Base-by-base conservation (phyloP, 371 early-diverging fungal genomes). In the Coemansia sp. region DNA sequence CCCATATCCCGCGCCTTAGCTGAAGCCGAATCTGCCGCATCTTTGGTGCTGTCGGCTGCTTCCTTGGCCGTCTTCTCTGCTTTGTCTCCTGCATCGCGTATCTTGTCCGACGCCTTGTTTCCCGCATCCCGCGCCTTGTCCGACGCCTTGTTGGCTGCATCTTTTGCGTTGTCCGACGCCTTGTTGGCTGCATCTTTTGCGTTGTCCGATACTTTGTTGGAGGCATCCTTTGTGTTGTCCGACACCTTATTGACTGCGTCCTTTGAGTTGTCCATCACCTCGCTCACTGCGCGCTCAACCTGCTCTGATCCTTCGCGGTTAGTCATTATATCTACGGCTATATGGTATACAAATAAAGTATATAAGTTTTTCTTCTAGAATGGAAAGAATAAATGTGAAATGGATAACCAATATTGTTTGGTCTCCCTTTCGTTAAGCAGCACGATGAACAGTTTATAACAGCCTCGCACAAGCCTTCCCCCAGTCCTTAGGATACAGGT, bases 211-310 rank as follows among this genome's bases (percentile, higher is more conserved):
- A 59, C 70, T 46, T 70, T 49, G 58, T 64, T 46, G 24, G 41
- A 57, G 4, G 68, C 65, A 9, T 64, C 23, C 39, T 51, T 39
- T 23, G 61, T 61, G n/a, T 56, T 54, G 28, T 66, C 53, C 24
- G 41, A 40, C 9, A 62, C 65, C 41, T 56, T 28, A 11, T 62
- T 40, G 53, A 61, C 61, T 5, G 59, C 53, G 3, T 58, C 67
- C 49, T 58, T 67, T 23, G 71, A 40, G 55, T 48, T 73, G 32
- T 69, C 69, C 66, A 73, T 69, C 21, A 48, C 65, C 21, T 70
- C 63, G 54, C 62, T 58, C 28, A 61, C 66, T 19, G 63, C 67
- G 9, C 66, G 63, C 24, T 69, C 66, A 57, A 52, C 56, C 29
- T 65, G 40, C 29, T 66, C 67, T 15, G 70, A 54, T 46, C 28